phyloP scores from a whole-genome alignment of 2,329 filamentous ascomycete genomes.

The Didymella lethalis region DNA sequence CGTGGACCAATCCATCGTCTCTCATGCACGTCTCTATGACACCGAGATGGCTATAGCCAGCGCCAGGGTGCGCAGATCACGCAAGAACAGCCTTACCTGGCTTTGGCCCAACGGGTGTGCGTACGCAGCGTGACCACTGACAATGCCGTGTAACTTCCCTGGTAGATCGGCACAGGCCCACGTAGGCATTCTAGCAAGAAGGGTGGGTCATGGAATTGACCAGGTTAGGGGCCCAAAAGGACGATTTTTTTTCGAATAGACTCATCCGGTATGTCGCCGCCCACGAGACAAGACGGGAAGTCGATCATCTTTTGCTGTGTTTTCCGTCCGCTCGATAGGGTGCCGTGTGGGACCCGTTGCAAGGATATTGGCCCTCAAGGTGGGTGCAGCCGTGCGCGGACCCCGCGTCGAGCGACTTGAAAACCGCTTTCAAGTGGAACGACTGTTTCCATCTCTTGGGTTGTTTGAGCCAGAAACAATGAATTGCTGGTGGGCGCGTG shows the following conservation, averaged over 20 bases:
- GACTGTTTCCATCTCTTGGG: not conserved
- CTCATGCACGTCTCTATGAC: not conserved
- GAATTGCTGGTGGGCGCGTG: slow-evolving; percentile 8
- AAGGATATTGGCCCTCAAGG: slow-evolving; percentile 7
- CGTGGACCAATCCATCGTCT: not conserved
- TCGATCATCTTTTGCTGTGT: slow-evolving; percentile 1
- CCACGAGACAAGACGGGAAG: slow-evolving; percentile 6
- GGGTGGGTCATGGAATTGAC: slow-evolving; percentile 1
- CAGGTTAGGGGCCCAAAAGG: not conserved
- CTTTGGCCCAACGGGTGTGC: slow-evolving; percentile 7
- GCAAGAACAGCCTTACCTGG: slow-evolving; percentile 14
- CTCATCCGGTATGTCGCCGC: not conserved
- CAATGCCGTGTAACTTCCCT: slow-evolving; percentile 19
- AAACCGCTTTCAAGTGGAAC: not conserved
- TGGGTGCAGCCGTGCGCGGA: slow-evolving; percentile 1
- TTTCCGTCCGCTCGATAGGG: slow-evolving; percentile 8
- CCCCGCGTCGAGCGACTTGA: not conserved
- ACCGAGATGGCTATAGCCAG: not conserved
- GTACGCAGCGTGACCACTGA: slow-evolving; percentile 20
- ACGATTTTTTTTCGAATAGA: not conserved
- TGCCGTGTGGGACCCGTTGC: slow-evolving; percentile 15
- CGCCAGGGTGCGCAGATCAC: not conserved
- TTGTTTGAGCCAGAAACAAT: not conserved
- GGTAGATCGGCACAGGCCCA: slow-evolving; percentile 13
- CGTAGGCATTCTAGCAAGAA: slow-evolving; percentile 9